These are phyloP conservation scores for Vigna nakashimae DNA, from an alignment of 306 rosid genomes.

Conservation along the genomic window DNA sequence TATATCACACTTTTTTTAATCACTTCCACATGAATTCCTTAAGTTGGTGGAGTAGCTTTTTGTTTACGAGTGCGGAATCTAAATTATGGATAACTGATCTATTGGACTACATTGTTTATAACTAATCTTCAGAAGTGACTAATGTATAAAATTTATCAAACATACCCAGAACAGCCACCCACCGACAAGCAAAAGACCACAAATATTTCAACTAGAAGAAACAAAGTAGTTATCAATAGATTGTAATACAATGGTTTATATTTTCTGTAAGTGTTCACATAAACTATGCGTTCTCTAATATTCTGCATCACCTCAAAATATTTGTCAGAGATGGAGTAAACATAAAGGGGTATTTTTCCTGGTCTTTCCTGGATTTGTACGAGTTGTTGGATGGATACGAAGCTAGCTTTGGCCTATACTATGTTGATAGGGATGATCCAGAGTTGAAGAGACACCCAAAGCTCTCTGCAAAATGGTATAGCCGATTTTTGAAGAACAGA, in stretches of 20 bases:
- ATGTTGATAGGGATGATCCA: conserved; percentile 51
- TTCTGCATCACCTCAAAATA: neutral
- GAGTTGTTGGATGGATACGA: conserved; percentile 47
- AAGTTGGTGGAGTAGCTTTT: no score
- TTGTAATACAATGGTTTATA: no score
- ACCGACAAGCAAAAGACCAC: no score
- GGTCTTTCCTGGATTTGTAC: conserved; percentile 56
- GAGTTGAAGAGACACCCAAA: conserved; percentile 57
- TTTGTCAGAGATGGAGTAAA: conserved; percentile 55
- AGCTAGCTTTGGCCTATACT: conserved; percentile 49
- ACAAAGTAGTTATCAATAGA: no score
- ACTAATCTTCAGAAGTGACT: neutral
- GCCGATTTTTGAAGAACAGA: conserved; percentile 35
- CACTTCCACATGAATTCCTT: neutral
- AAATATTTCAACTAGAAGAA: no score
- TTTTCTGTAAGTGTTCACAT: no score
- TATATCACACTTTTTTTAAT: no score
- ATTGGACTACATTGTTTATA: neutral
- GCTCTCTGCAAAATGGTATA: conserved; percentile 57
- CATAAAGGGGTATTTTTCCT: conserved; percentile 51
- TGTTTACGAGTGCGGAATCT: no score
- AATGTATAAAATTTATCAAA: neutral
- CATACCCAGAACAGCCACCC: neutral
- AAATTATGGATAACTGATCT: neutral
- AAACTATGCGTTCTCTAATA: neutral